Conservation (phyloP, 169 alveolate species). For the Pseudocohnilembus persalinus region DNA sequence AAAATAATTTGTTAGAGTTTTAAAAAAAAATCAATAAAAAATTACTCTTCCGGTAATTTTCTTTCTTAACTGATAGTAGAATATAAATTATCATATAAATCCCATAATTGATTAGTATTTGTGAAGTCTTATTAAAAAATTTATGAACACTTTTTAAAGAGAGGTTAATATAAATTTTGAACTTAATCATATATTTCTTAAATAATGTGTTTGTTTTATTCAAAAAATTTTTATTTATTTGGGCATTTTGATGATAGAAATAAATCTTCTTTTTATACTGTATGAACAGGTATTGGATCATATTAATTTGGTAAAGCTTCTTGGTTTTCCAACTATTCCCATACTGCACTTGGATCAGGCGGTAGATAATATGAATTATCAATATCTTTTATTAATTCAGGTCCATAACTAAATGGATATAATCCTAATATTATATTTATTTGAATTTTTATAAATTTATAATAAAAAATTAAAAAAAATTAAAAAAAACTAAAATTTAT, state of each 20-base stretch:
- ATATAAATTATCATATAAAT: background rate
- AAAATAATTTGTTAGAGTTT: background rate
- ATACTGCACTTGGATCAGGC: background rate
- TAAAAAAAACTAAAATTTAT: too few species aligned
- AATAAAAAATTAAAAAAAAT: too few species aligned
- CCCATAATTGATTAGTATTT: background rate
- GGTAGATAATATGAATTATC: background rate
- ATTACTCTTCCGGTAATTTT: background rate
- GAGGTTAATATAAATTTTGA: background rate
- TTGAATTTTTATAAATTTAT: too few species aligned
- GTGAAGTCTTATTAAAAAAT: too few species aligned
- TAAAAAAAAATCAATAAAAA: too few species aligned
- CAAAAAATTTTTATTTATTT: too few species aligned
- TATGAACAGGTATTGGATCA: background rate
- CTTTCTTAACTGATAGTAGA: background rate
- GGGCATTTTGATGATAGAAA: background rate
- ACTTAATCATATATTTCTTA: background rate
- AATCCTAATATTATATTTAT: too few species aligned
- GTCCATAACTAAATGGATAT: background rate
- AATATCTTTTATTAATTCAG: background rate
- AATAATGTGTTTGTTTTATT: too few species aligned
- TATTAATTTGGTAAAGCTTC: background rate
- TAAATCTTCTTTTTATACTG: background rate
- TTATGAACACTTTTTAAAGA: background rate
- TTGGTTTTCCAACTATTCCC: background rate